A percentile compares a stretch with the other conserved stretches of the same genome.
phyloP scores from a whole-genome alignment of 2,329 filamentous ascomycete species.

The Lecanosticta acicola region DNA sequence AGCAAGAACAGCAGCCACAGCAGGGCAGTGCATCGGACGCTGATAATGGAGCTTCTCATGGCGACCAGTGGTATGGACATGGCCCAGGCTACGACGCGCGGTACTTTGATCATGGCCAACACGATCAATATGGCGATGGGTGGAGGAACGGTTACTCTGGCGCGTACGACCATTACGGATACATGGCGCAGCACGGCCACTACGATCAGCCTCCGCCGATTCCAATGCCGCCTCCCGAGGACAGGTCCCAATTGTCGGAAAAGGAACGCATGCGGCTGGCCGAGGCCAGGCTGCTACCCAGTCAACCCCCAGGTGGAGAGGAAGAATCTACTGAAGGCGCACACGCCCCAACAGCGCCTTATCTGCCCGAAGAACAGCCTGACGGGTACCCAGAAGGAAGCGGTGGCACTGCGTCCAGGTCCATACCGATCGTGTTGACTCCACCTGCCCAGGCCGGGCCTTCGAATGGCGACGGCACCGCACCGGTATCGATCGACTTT shows the following conservation, averaged over 20 bases:
- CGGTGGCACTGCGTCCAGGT: conserved; percentile 10
- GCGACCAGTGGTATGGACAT: conserved; percentile 22
- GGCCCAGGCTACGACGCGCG: conserved; percentile 25
- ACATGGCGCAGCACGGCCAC: conserved; percentile 8
- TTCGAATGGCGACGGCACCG: background rate
- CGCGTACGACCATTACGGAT: conserved; percentile 14
- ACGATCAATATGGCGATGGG: conserved; percentile 7
- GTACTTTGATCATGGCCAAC: conserved; percentile 10
- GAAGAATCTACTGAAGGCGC: conserved; percentile 21
- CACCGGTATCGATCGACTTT: conserved; percentile 4
- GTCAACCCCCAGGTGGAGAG: conserved; percentile 56
- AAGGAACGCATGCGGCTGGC: conserved; percentile 75
- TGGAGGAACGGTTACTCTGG: conserved; percentile 4
- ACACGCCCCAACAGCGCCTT: conserved; percentile 33
- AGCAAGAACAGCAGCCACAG: conserved; percentile 2
- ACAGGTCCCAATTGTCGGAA: conserved; percentile 64
- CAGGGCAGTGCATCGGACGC: conserved; percentile 4
- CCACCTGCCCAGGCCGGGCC: conserved; percentile 13
- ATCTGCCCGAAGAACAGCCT: conserved; percentile 22
- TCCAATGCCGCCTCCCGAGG: conserved; percentile 51
- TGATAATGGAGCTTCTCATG: conserved; percentile 2
- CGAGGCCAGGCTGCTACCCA: conserved; percentile 74
- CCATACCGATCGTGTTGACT: conserved; percentile 19
- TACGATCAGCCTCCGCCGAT: conserved; percentile 14
- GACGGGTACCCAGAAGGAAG: conserved; percentile 4